Base-by-base conservation (phyloP, 345 rosid genomes). In the Zanthoxylum bungeanum region DNA sequence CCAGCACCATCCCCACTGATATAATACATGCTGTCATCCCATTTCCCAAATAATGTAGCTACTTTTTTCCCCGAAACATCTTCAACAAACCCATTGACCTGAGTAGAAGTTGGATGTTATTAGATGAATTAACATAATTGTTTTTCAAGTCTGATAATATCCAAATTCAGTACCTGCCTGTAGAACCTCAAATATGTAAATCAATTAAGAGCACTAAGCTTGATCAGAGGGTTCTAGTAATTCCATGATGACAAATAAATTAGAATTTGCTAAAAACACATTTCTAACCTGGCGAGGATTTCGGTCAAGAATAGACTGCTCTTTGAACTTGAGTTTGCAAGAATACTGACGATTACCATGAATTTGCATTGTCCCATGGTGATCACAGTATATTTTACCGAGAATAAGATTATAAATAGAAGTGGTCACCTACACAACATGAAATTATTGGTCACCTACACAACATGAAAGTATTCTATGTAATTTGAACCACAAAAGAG, bases 71-170 rank as follows among this genome's bases (percentile, higher is more conserved):
- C 94, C 27, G 71, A 27, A 75, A 75, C 68, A 69, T 90, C 97
- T 82, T 93, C 98, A 66, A 96, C 91, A 79, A 81, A 83, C 56
- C 99, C 99, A 75, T 91, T 84, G 60, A 96, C 97, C 99, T 95
- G 74, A 14, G 3, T 42, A 59, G 56, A 75, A 67, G 53, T 30
- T 24, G 31, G 56, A 51, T 16, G 53, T 37, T 55, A 61, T 34
- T 28, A 30, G 42, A 64, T 50, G 16, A 62, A 71, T 34, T n/a
- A 33, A 21, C 53, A 30, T 12, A 30, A 4, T 56, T 30, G 19
- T 40, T 56, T 30, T 30, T 16, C 62, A 68, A 58, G 44, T 49
- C 60, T 25, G 2, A 56, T 21, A 59, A 62, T 7, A 72, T 60
- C 44, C 39, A n/a, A 52, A 33, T 62, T 24, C 28, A 31, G 55